Evolutionary conservation across 2,329 filamentous ascomycete species (phyloP).

Genomic region (Penicillium glabrum): DNA sequence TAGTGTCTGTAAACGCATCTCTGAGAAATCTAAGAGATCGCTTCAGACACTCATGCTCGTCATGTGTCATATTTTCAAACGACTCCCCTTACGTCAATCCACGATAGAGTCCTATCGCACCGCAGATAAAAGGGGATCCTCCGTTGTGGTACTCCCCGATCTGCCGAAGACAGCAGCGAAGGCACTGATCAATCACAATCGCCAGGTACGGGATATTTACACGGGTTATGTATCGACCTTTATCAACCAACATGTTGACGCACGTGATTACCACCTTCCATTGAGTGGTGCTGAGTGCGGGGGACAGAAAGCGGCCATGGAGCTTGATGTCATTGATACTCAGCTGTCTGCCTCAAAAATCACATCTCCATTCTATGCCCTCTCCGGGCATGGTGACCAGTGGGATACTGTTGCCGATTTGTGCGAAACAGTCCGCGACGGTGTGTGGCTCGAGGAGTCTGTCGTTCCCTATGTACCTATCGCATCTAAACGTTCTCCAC

Average conservation of each 20-base stretch:
- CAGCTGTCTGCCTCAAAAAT: constrained; percentile 27
- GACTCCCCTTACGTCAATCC: constrained; percentile 47
- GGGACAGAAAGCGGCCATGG: constrained; percentile 13
- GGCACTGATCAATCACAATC: constrained; percentile 63
- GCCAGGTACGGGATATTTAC: constrained; percentile 65
- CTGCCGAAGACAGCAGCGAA: constrained; percentile 59
- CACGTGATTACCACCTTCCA: constrained; percentile 58
- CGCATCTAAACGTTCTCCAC: constrained; percentile 54
- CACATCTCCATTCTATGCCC: constrained; percentile 68
- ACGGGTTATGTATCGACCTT: constrained; percentile 69
- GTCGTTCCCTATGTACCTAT: constrained; percentile 69
- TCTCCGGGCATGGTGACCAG: constrained; percentile 66
- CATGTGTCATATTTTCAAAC: constrained; percentile 69
- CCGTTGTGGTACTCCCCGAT: constrained; percentile 63
- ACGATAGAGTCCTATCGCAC: constrained; percentile 40
- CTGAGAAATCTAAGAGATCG: constrained; percentile 50
- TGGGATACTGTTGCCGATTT: constrained; percentile 68
- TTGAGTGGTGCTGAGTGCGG: constrained; percentile 51
- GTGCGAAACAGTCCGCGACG: constrained; percentile 63
- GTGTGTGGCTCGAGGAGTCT: constrained; percentile 72
- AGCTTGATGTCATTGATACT: constrained; percentile 16
- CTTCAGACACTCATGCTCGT: constrained; percentile 66
- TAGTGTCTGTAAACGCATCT: constrained; percentile 59
- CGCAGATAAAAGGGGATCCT: constrained; percentile 58
- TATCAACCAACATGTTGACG: constrained; percentile 61